Base-by-base conservation (phyloP, 2,329 filamentous ascomycete genomes). In the Pyrenochaeta sp. region DNA sequence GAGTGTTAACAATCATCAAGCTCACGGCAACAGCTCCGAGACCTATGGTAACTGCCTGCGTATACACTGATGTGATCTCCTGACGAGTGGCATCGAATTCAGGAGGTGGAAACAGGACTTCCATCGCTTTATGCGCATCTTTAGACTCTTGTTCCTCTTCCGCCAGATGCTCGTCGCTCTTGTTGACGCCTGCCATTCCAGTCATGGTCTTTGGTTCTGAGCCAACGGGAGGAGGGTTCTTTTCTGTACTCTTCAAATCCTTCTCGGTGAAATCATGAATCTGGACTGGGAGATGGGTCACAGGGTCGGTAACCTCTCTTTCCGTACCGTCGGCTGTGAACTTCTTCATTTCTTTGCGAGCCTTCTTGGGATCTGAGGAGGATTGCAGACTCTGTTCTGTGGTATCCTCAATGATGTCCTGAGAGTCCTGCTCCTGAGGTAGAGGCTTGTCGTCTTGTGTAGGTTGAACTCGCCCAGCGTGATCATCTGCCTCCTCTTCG, bases 191-290 rank as follows among this genome's bases (percentile, higher is more conserved):
- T 41, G 63, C 70, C 13, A 73, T 58, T 11, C 77, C 77, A 4
- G 78, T 81, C 9, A 72, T 70, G 6, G 75, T 75, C 24, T 68
- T 63, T 1, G 59, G 56, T 11, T 72, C 67, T 11, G 67, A 62
- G 7, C 75, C 77, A 24, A 68, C 60, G 0, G 74, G 65, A 3
- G 72, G 67, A 4, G 73, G 66, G 48, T 80, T 80, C 60, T 79
- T 71, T 22, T 73, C 65, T 17, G 73, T 69, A 37, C 68, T 66
- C 47, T 79, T 72, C 21, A 89, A 72, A 38, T 87, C 83, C 26
- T 82, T 79, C 19, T 79, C 76, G 0, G 86, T 88, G 57, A 85
- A 85, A 61, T 89, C 87, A 60, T 87, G 84, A 23, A 89, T 86
- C 23, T 72, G 75, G 34, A 89, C 78, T 2, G 86, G 85, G 3